Percentiles rank a stretch among this genome's conserved stretches.
Evolutionary conservation across 306 rosid genomes (phyloP).

Genomic region (Quillaja saponaria): DNA sequence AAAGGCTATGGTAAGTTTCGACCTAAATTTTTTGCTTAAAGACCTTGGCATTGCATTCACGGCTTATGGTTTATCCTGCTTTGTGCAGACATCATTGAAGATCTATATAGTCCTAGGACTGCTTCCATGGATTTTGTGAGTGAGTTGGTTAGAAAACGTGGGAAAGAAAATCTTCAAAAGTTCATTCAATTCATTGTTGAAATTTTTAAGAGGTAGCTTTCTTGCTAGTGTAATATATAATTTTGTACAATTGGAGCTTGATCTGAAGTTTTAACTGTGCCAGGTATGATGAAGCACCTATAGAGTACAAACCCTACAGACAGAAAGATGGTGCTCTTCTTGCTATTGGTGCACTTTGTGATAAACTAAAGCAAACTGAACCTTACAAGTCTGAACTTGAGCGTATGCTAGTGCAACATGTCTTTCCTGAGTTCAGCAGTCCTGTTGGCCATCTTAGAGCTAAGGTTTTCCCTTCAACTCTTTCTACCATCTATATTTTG

Average conservation of each 20-base stretch:
- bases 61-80: conserved; percentile 30
- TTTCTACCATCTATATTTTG: conserved; percentile 18
- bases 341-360: conserved; percentile 97
- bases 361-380: conserved; percentile 88
- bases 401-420: conserved; percentile 94
- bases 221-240: neutral
- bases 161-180: conserved; percentile 91
- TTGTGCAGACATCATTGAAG: conserved; percentile 85
- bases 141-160: conserved; percentile 92
- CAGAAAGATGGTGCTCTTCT: conserved; percentile 98
- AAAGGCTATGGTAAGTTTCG: conserved; percentile 87
- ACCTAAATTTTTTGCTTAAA: conserved; percentile 12
- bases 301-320: conserved; percentile 76
- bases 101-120: conserved; percentile 93
- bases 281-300: conserved; percentile 81
- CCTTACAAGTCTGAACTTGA: conserved; percentile 96
- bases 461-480: conserved; percentile 52
- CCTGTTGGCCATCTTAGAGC: conserved; percentile 97
- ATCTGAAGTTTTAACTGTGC: conserved; percentile 17
- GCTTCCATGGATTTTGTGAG: conserved; percentile 98
- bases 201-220: conserved; percentile 69
- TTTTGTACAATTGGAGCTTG: conserved; percentile 22
- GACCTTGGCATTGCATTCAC: neutral
- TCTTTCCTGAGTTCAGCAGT: conserved; percentile 92
- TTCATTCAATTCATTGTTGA: conserved; percentile 82